These are phyloP conservation scores for Mucor irregularis DNA, from an alignment of 371 early-diverging fungal genomes.

Conservation along the genomic window DNA sequence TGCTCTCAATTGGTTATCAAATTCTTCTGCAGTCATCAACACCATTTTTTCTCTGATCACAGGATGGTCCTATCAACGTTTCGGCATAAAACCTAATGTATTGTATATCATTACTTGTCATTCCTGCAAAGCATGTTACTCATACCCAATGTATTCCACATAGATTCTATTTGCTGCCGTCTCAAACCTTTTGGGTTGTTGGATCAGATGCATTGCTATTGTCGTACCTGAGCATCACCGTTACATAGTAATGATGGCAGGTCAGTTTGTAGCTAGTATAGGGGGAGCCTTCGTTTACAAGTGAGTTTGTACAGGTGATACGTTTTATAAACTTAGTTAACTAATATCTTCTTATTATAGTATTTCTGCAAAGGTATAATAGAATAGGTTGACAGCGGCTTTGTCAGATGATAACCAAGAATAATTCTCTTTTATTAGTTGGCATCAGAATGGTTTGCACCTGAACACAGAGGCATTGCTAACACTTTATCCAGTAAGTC, in stretches of 20 bases:
- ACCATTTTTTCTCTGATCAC: slow-evolving; percentile 29
- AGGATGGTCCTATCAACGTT: slow-evolving; percentile 37
- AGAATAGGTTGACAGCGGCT: background rate
- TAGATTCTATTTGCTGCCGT: slow-evolving; percentile 18
- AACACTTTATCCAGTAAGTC: slow-evolving; percentile 21
- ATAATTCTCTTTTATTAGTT: slow-evolving; percentile 1
- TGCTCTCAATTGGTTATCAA: slow-evolving; percentile 40
- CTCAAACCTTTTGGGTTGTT: slow-evolving; percentile 18
- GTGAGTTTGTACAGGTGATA: slow-evolving; percentile 2
- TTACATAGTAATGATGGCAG: slow-evolving; percentile 17
- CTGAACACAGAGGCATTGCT: slow-evolving; percentile 24
- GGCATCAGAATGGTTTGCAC: slow-evolving; percentile 27
- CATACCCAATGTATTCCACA: no score
- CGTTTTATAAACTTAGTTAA: background rate
- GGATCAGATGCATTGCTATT: slow-evolving; percentile 24
- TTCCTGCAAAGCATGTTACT: no score
- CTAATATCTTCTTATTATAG: slow-evolving; percentile 1
- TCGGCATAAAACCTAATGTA: slow-evolving; percentile 38
- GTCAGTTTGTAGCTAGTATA: slow-evolving; percentile 18
- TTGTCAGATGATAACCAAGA: background rate
- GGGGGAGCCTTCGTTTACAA: slow-evolving; percentile 27
- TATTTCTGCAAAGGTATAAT: slow-evolving; percentile 21
- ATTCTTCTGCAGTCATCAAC: slow-evolving; percentile 33
- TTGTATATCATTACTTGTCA: no score
- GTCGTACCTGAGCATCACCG: slow-evolving; percentile 13